A percentile compares a stretch with the other conserved stretches of the same genome.
phyloP scores from a whole-genome alignment of 345 rosid genomes.

The Anacardium occidentale region DNA sequence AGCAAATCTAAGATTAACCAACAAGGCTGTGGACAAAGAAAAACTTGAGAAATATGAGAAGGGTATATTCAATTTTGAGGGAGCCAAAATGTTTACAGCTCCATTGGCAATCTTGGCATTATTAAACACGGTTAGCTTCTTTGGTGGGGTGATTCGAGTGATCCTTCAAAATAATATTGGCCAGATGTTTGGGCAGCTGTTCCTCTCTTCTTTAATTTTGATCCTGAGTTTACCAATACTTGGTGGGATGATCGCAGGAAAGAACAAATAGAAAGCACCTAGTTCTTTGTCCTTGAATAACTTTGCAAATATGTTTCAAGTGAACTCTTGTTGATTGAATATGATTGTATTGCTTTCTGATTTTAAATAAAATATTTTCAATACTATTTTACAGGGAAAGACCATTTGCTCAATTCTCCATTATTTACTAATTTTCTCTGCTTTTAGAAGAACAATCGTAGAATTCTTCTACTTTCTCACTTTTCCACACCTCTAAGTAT shows the following conservation, averaged over 20 bases:
- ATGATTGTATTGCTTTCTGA: no score
- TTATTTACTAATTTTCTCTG: background rate
- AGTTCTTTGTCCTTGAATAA: background rate
- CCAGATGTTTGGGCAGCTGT: conserved; percentile 4
- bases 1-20: background rate
- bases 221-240: conserved; percentile 8
- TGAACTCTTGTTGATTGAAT: no score
- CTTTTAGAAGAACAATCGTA: background rate
- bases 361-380: no score
- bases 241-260: background rate
- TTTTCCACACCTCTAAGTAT: background rate
- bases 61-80: conserved; percentile 9
- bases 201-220: background rate
- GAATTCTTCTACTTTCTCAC: background rate
- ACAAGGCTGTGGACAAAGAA: conserved; percentile 14
- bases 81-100: conserved; percentile 5
- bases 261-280: no score
- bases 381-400: background rate
- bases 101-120: conserved; percentile 2
- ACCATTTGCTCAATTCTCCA: background rate
- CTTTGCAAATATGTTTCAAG: background rate
- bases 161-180: background rate
- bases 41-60: conserved; percentile 1
- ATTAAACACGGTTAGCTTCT: conserved; percentile 6
- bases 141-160: background rate